Percentiles rank a stretch among this genome's conserved stretches.
Conservation (phyloP, 768 basidiomycete species). For the Kwoniella sp. region DNA sequence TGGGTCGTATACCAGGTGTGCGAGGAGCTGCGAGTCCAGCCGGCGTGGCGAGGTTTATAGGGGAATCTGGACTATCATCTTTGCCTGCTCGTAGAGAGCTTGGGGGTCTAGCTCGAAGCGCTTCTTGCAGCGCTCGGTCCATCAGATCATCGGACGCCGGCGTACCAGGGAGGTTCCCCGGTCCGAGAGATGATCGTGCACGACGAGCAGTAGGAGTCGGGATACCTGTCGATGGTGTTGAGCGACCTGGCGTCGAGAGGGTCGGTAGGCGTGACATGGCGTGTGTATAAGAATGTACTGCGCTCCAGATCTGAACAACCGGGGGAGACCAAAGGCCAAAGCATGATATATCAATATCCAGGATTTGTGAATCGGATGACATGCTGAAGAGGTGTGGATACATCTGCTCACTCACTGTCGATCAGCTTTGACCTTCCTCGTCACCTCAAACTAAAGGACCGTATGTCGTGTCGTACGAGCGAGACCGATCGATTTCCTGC, state of each 20-base stretch:
- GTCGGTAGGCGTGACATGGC: conserved; percentile 45
- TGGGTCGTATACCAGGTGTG: conserved; percentile 32
- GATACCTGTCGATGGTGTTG: conserved; percentile 45
- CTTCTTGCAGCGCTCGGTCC: conserved; percentile 46
- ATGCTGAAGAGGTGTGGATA: too few relatives aligned
- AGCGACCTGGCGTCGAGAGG: conserved; percentile 45
- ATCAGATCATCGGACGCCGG: conserved; percentile 34
- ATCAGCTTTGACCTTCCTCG: neutral
- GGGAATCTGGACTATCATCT: conserved; percentile 11
- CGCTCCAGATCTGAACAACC: too few relatives aligned
- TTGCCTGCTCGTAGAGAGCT: conserved; percentile 25
- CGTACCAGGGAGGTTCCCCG: conserved; percentile 11
- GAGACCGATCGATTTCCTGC: neutral
- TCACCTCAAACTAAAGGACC: neutral
- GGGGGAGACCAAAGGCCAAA: too few relatives aligned
- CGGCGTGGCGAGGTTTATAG: conserved; percentile 3
- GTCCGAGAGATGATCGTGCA: conserved; percentile 40
- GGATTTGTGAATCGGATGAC: too few relatives aligned
- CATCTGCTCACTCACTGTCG: too few relatives aligned
- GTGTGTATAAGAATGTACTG: too few relatives aligned
- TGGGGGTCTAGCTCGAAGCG: conserved; percentile 41
- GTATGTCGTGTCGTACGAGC: neutral
- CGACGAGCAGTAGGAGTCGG: conserved; percentile 51
- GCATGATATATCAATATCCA: too few relatives aligned
- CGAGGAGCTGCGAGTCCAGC: conserved; percentile 20